A percentile compares a stretch with the other conserved stretches of the same genome.
Evolutionary conservation across 2,329 filamentous ascomycete species (phyloP).

Genomic region (Exutisphaerella laricina): DNA sequence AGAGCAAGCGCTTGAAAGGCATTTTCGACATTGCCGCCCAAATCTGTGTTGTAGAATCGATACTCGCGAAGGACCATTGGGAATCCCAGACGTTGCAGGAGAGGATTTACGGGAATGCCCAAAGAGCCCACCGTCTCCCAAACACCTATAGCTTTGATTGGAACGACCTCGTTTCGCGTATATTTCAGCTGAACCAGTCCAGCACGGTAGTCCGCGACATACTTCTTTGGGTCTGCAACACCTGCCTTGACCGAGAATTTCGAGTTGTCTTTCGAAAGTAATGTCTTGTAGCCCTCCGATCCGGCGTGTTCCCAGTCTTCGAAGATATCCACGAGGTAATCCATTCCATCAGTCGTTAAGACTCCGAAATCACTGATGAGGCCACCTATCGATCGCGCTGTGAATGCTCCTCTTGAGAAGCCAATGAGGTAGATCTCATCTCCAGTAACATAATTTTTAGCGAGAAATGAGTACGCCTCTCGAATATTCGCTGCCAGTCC

Average conservation of each 20-base stretch:
- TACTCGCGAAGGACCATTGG: conserved; percentile 29
- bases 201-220: conserved; percentile 24
- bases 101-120: conserved; percentile 33
- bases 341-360: conserved; percentile 32
- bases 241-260: conserved; percentile 14
- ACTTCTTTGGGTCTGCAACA: conserved; percentile 16
- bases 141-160: conserved; percentile 38
- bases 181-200: conserved; percentile 13
- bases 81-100: conserved; percentile 25
- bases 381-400: conserved; percentile 38
- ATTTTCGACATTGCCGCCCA: conserved; percentile 41
- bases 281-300: conserved; percentile 23
- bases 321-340: conserved; percentile 30
- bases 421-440: conserved; percentile 40
- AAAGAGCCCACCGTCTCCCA: conserved; percentile 46
- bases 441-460: conserved; percentile 50
- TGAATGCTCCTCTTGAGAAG: conserved; percentile 44
- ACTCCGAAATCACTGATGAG: conserved; percentile 42
- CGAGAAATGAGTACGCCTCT: conserved; percentile 58
- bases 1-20: conserved; percentile 53
- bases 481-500: conserved; percentile 46
- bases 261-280: conserved; percentile 10
- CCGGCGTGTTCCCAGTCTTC: conserved; percentile 31
- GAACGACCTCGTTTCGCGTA: conserved; percentile 7
- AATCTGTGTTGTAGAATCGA: conserved; percentile 31